Percentiles rank a stretch among this genome's conserved stretches.
phyloP scores from a whole-genome alignment of 345 rosid genomes.

The Lepidium didymum region DNA sequence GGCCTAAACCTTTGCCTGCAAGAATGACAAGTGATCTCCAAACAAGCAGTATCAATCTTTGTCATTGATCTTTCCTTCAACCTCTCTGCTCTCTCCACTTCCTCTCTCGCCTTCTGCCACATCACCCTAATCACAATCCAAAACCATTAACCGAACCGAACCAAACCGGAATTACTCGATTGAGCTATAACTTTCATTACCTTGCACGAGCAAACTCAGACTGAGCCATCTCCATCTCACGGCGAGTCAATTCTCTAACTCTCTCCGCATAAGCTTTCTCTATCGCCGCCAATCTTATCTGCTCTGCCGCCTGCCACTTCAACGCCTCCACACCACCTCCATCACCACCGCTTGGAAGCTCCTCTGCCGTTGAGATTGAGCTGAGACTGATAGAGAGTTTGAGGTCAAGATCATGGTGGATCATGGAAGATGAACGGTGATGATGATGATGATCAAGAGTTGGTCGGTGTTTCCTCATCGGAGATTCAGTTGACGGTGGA shows the following conservation, averaged over 20 bases:
- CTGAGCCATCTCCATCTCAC: constrained; percentile 94
- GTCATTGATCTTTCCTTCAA: constrained; percentile 68
- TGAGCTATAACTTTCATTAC: background rate
- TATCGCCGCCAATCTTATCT: constrained; percentile 64
- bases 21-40: constrained; percentile 96
- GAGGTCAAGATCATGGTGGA: constrained; percentile 66
- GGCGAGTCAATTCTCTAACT: constrained; percentile 78
- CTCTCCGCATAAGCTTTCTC: constrained; percentile 95
- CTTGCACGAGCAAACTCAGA: constrained; percentile 78
- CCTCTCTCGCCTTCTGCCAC: constrained; percentile 91
- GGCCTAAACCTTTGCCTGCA: constrained; percentile 92
- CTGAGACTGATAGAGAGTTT: constrained; percentile 78
- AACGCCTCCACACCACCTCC: constrained; percentile 47
- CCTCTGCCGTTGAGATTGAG: constrained; percentile 37
- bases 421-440: constrained; percentile 26
- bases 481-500: constrained; percentile 26
- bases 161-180: background rate
- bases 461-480: constrained; percentile 8
- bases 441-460: constrained; percentile 6
- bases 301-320: constrained; percentile 96
- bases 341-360: constrained; percentile 18
- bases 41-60: constrained; percentile 63
- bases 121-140: constrained; percentile 33
- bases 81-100: constrained; percentile 73
- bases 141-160: background rate